Base-by-base conservation (phyloP, 2,329 filamentous ascomycete species). In the Neofusicoccum cordaticola region DNA sequence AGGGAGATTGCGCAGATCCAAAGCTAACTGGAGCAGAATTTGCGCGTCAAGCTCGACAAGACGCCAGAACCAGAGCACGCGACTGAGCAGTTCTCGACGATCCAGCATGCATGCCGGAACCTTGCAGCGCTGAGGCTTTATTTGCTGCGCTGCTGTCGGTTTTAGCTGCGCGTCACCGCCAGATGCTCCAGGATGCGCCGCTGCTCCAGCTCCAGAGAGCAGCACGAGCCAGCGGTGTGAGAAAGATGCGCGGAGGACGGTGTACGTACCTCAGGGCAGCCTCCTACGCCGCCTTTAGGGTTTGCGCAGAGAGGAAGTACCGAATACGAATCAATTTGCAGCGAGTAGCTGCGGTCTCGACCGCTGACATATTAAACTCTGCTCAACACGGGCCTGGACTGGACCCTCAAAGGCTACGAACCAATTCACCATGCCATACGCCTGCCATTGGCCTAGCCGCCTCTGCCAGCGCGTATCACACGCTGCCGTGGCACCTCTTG, bases 401-500 rank as follows among this genome's bases (percentile, higher is more conserved):
- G 15, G 19, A 34, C 13, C 35, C 39, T 19, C 41, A 35, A 58
- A 31, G 53, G 53, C 22, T 58, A 34, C 35, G 53, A 35, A 44
- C 2, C 27, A 58, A 11, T 31, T 44, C 53, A 35, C 8, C 4
- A 41, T 44, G 39, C 6, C 53, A 17, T 11, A 12, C 27, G 5
- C 27, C 39, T 58, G 35, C 39, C 22, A 58, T 44, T 58, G 53
- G 53, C 15, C 53, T 34, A 17, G 19, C 53, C n/a, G 15, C 1
- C 13, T 39, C 15, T 34, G 31, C 11, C 34, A 4, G 34, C 34
- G 15, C 27, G 50, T 53, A 53, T 22, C 27, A n/a, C 39, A 44
- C n/a, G 53, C 53, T 58, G 53, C 53, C 53, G 53, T 58, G 53
- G 53, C 53, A 58, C 53, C 53, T 44, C 39, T 58, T 58, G 41